Evolutionary conservation across 805 yeast species (phyloP), one percentile per base, ranked within the genome.

Genomic region (Cyberlindnera bimundalis): DNA sequence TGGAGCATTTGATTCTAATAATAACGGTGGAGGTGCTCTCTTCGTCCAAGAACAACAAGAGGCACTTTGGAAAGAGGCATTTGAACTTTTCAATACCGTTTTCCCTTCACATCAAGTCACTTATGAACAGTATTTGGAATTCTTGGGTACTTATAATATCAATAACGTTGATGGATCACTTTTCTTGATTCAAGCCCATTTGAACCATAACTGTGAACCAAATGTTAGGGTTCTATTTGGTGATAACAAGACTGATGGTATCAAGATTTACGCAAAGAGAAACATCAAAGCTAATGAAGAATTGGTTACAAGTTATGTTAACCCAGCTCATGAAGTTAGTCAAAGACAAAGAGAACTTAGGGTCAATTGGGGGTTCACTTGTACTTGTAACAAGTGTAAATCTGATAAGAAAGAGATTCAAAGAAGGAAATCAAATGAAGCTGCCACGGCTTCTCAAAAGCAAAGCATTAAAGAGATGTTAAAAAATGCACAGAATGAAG

Each of bases 161-260:
- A 86, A 86, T 61, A 83, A 84, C 52, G 65, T 81, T 37, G 81
- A 79, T 39, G 79, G 83, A 2, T 74, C 78, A 35, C 54, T 84
- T 14, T 86, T 69, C 57, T 67, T 78, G 45, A 56, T 71, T 8
- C 84, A 82, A 46, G 78, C 93, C 0, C 84, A 84, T 55, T 64
- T 86, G 53, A 86, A 86, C 55, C 96, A 87, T 57, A 71, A 69
- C 52, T 87, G 96, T 64, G 78, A 72, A 29, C 90, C 93, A 2
- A 85, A 81, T 53, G 79, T 80, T 3, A 67, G 71, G 26, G 80
- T 76, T 23, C 69, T 74, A 35, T 59, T 68, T 14, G 67, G 67
- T 16, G 63, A 66, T 7, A 67, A 75, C 8, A 62, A 62, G 39
- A 45, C 55, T 3, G 72, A 71, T 16, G 84, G 85, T 4, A 67